Evolutionary conservation across 2,329 filamentous ascomycete species (phyloP).

Genomic region (Fusarium cyanostomum): DNA sequence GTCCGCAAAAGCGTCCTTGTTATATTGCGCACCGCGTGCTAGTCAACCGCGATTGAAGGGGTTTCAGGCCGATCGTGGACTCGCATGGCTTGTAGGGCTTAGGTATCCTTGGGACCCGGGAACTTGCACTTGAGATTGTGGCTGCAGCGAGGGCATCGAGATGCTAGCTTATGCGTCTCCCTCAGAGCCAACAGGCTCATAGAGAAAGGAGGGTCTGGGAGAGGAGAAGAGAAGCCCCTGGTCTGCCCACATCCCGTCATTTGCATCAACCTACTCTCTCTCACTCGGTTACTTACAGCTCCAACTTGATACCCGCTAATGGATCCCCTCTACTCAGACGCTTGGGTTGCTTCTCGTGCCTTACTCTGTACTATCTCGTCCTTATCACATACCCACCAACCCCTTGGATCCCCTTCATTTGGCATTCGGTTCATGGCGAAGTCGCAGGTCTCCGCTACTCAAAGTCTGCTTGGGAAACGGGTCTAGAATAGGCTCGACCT

Average conservation of each 20-base stretch:
- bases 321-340: conserved; percentile 4
- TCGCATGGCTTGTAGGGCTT: conserved; percentile 3
- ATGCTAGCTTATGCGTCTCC: not conserved
- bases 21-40: not conserved
- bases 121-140: not conserved
- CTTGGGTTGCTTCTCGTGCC: conserved; percentile 11
- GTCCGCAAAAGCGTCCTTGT: no score
- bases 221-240: conserved; percentile 8
- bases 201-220: not conserved
- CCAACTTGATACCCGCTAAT: not conserved
- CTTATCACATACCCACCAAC: conserved; percentile 29
- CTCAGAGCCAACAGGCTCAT: not conserved
- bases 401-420: conserved; percentile 31
- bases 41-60: conserved; percentile 3
- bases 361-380: conserved; percentile 1
- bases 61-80: conserved; percentile 14
- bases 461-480: conserved; percentile 5
- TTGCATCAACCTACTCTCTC: not conserved
- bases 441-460: not conserved
- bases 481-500: conserved; percentile 8
- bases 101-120: not conserved
- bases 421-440: conserved; percentile 5
- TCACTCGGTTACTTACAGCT: not conserved
- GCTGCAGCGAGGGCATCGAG: not conserved
- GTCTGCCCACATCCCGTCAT: not conserved